These are phyloP conservation scores for Claviceps spartinae DNA, from an alignment of 2,329 filamentous ascomycete genomes.

Conservation along the genomic window DNA sequence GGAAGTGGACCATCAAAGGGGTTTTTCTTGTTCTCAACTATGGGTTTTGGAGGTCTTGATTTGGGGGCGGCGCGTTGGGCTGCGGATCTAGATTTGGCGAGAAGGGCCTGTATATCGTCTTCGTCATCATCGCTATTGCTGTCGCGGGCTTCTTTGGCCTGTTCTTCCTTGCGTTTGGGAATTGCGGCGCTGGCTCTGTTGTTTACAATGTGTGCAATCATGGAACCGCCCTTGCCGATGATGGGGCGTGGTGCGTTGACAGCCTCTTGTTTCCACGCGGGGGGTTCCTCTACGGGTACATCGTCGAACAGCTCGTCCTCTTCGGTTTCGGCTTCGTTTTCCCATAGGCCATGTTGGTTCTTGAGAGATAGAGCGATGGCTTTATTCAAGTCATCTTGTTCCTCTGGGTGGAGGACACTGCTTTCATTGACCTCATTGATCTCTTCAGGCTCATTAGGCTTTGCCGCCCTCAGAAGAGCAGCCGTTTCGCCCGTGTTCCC, in stretches of 20 bases:
- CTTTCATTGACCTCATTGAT: not conserved
- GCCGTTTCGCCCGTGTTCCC: constrained; percentile 15
- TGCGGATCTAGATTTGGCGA: constrained; percentile 54
- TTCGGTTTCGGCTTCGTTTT: constrained; percentile 24
- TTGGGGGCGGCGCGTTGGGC: constrained; percentile 28
- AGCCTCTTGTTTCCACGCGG: constrained; percentile 43
- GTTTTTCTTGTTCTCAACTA: constrained; percentile 41
- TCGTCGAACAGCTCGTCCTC: constrained; percentile 37
- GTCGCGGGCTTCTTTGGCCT: constrained; percentile 16
- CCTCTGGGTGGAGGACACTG: constrained; percentile 19
- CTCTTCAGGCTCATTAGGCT: constrained; percentile 20
- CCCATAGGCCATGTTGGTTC: constrained; percentile 37
- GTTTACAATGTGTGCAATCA: constrained; percentile 63
- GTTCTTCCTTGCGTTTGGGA: constrained; percentile 23
- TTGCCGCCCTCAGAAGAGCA: constrained; percentile 11
- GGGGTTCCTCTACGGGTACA: constrained; percentile 26
- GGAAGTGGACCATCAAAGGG: constrained; percentile 70
- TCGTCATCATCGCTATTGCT: constrained; percentile 73
- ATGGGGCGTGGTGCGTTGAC: constrained; percentile 38
- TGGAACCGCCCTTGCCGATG: constrained; percentile 35
- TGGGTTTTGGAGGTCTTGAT: constrained; percentile 19
- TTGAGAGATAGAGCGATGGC: constrained; percentile 80
- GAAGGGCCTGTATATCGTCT: constrained; percentile 63
- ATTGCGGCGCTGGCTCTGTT: constrained; percentile 53
- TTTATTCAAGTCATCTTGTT: constrained; percentile 51